phyloP scores from a whole-genome alignment of 106 monocot species.

The Dendrobium officinale region DNA sequence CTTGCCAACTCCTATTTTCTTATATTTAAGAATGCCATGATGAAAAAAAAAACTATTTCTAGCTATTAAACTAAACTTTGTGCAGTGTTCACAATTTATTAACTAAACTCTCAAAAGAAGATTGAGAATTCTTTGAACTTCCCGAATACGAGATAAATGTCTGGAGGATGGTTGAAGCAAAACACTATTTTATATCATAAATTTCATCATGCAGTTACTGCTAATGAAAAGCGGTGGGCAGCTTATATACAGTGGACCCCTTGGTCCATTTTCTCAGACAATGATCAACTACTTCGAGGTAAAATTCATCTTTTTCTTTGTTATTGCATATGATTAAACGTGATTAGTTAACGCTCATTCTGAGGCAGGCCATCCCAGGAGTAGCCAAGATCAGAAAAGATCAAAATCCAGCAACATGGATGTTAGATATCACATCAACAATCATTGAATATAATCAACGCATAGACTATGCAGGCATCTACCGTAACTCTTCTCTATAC shows the following conservation, averaged over 20 bases:
- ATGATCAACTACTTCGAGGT: conserved; percentile 89
- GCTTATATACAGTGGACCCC: conserved; percentile 66
- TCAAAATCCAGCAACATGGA: conserved; percentile 64
- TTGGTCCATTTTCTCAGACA: conserved; percentile 48
- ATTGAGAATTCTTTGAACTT: neutral
- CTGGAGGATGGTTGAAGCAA: neutral
- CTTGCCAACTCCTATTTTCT: neutral
- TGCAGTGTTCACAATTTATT: neutral
- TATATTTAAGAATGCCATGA: neutral
- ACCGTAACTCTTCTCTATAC: conserved; percentile 27
- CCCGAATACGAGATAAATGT: neutral
- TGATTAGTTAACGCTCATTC: neutral
- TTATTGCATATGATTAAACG: conserved; percentile 10
- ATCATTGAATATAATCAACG: conserved; percentile 33
- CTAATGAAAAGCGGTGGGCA: conserved; percentile 83
- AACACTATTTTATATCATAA: neutral
- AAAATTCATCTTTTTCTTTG: conserved; percentile 4
- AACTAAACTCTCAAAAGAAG: neutral
- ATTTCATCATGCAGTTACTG: conserved; percentile 40
- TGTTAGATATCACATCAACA: conserved; percentile 44
- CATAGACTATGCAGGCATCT: conserved; percentile 47
- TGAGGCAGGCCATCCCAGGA: conserved; percentile 37
- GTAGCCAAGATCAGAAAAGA: conserved; percentile 41
- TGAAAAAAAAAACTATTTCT: neutral
- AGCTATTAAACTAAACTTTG: neutral